Evolutionary conservation across 2,329 filamentous ascomycete genomes (phyloP), one percentile per base, ranked within the genome.

Genomic region (Sarocladium kiliense): DNA sequence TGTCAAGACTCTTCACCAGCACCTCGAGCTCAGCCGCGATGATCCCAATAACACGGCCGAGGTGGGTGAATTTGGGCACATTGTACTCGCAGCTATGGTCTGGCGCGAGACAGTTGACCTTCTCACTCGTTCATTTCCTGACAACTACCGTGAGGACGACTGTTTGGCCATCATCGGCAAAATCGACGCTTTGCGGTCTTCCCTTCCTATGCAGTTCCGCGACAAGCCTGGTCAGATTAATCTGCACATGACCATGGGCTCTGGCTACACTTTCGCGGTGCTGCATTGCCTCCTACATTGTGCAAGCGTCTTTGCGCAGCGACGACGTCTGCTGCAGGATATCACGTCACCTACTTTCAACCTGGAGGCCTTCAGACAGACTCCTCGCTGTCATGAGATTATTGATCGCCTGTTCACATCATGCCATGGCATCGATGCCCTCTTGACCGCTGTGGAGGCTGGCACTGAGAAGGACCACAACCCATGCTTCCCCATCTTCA

Each of bases 171-270:
- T 84, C 3, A 76, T 82, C 60, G 71, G 68, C 23, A 79, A 80
- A 55, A 82, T 85, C 56, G 80, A 84, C 32, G 68, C 71, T 9
- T 77, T 84, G 11, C 77, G 81, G 30, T 72, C 71, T 58, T 77
- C 77, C 1, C 67, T 84, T 44, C 81, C 81, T 1, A 77, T 80
- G 71, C 81, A 84, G 65, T 83, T 81, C 56, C 73, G 80, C 58
- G 81, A 85, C 63, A 84, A 84, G 68, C 77, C 79, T 0, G 79
- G 78, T 37, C 81, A 85, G 67, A 81, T 84, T 64, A 80, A 77
- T 62, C 71, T 84, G 4, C 81, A 85, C 66, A 82, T 85, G 63
- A 84, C 81, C 19, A 84, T 84, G 81, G 81, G 81, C 34, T 83
- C 80, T 44, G 81, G 81, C 55, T 81, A 80, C 62, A 84, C 80